A percentile compares a stretch with the other conserved stretches of the same genome.
These are phyloP conservation scores for Psilocybe subaeruginosa DNA, from an alignment of 768 basidiomycete genomes.

Conservation along the genomic window DNA sequence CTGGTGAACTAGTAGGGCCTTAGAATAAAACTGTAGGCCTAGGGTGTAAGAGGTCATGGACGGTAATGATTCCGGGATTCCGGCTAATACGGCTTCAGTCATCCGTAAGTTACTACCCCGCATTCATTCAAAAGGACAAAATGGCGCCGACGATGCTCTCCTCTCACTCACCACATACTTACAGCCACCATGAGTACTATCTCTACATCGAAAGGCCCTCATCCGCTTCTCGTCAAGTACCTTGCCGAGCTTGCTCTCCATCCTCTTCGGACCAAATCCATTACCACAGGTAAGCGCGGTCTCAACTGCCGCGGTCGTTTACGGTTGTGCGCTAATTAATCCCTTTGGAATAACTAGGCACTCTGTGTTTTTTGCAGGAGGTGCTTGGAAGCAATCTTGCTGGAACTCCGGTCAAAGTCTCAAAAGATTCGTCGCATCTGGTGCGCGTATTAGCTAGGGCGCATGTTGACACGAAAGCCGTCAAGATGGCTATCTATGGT, in stretches of 20 bases:
- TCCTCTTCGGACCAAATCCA: conserved; percentile 80
- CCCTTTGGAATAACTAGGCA: conserved; percentile 27
- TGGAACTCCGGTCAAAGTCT: conserved; percentile 53
- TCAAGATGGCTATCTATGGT: conserved; percentile 87
- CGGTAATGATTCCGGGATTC: conserved; percentile 6
- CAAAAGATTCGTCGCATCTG: conserved; percentile 57
- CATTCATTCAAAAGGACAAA: conserved; percentile 19
- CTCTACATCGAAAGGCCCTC: conserved; percentile 27
- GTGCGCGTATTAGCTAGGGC: conserved; percentile 53
- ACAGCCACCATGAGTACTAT: conserved; percentile 41
- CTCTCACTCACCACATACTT: neutral
- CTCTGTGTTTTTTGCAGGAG: conserved; percentile 75
- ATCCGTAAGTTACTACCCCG: conserved; percentile 16
- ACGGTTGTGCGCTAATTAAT: neutral
- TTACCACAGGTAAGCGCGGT: conserved; percentile 62
- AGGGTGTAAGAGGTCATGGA: neutral
- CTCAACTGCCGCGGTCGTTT: neutral
- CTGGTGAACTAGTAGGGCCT: neutral
- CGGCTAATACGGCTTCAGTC: conserved; percentile 18
- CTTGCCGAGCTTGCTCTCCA: conserved; percentile 65
- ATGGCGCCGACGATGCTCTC: neutral
- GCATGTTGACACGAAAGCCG: conserved; percentile 69
- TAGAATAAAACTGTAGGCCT: neutral
- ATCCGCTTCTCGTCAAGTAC: conserved; percentile 69
- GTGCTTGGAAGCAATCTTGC: conserved; percentile 77